Base-by-base conservation (phyloP, 2,329 filamentous ascomycete species). In the Aspergillus unguis region DNA sequence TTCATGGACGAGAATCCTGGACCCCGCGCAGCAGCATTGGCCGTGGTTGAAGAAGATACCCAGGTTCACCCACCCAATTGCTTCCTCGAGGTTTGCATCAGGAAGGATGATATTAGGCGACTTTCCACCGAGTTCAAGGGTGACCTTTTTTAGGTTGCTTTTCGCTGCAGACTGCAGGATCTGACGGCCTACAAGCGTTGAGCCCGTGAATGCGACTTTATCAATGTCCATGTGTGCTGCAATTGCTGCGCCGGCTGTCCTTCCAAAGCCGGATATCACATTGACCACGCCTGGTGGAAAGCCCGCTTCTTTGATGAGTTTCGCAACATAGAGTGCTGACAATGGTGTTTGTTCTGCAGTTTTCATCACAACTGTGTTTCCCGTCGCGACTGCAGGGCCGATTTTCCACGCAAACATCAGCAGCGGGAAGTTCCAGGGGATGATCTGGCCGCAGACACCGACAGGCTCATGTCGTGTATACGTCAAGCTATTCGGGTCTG, bases 251-350 rank as follows among this genome's bases (percentile, higher is more conserved):
- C 8, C 8, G 8, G 11, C 32, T 33, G 8, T 11, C 32, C 8
- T 11, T 8, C 32, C 32, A 7, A 33, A 11, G 8, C 32, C 32
- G 32, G 32, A 11, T 7, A 33, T 11, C 8, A 11, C 32, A 7
- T 33, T 7, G 8, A 33, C 32, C 8, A 33, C 32, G 11, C 11
- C 32, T 7, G 32, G 8, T 7, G 32, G 32, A 11, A 33, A 33
- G 8, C 8, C 32, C 8, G 32, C 8, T 11, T 33, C 8, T 11
- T 8, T 8, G 32, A 33, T 33, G 32, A 11, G 8, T 7, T 8
- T 11, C 8, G 11, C 11, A 7, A 7, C 8, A 7, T 8, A 81
- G 58, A 33, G 32, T 11, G 32, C 11, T 17, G 17, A 17, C 32
- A 33, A 11, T 8, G 32, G 32, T 7, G 32, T 11, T 33, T 33